Conservation (phyloP, 2,329 filamentous ascomycete species). For the Grosmannia clavigera region DNA sequence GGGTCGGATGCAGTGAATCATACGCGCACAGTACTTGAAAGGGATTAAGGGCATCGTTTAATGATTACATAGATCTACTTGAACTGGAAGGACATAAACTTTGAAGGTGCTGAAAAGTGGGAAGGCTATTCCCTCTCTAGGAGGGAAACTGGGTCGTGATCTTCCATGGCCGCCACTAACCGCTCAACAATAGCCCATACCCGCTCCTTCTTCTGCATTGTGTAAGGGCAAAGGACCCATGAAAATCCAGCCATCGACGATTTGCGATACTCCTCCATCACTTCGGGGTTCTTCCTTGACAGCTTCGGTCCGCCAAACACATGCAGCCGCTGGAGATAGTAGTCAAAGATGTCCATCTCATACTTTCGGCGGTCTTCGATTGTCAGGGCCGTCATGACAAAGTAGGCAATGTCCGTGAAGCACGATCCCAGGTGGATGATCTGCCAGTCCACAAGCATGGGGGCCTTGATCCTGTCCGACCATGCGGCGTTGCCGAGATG, state of each 20-base stretch:
- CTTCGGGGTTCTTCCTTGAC: neutral
- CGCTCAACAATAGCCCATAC: neutral
- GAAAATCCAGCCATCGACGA: conserved; percentile 20
- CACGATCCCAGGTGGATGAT: conserved; percentile 20
- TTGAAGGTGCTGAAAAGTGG: too few species aligned
- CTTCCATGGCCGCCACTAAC: conserved; percentile 1
- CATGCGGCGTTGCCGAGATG: conserved; percentile 23
- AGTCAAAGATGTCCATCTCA: conserved; percentile 20
- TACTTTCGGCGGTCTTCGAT: conserved; percentile 21
- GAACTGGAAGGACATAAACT: too few species aligned
- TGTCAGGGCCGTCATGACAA: conserved; percentile 19
- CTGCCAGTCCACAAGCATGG: conserved; percentile 25
- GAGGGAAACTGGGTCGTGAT: neutral
- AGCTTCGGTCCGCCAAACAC: neutral
- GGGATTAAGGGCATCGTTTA: too few species aligned
- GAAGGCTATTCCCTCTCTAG: neutral
- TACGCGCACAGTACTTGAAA: too few species aligned
- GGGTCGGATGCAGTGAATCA: too few species aligned
- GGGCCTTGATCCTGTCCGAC: conserved; percentile 7
- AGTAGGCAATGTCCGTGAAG: conserved; percentile 18
- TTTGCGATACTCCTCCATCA: conserved; percentile 18
- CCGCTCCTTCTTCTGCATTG: conserved; percentile 20
- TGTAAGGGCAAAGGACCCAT: conserved; percentile 21
- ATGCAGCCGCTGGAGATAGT: conserved; percentile 17
- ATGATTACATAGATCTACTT: too few species aligned